A percentile compares a stretch with the other conserved stretches of the same genome.
Conservation (phyloP, 2,329 filamentous ascomycete species). For the Simplicillium sp. region DNA sequence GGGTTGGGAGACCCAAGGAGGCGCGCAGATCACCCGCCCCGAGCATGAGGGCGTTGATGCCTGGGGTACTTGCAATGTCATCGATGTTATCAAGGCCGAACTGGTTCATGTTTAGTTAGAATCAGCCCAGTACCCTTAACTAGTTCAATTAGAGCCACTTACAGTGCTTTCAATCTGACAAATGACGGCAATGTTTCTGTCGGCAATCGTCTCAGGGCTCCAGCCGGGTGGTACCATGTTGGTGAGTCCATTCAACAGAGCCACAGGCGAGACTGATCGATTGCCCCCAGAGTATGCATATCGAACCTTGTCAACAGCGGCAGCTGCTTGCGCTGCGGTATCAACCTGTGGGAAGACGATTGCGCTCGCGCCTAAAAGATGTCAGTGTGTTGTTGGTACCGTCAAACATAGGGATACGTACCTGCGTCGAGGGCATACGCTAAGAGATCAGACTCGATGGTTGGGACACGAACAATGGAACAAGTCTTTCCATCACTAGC, state of each 20-base stretch:
- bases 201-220: conserved; percentile 6
- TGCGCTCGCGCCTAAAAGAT: conserved; percentile 1
- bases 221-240: conserved; percentile 3
- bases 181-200: conserved; percentile 6
- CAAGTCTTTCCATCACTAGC: conserved; percentile 7
- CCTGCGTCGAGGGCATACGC: conserved; percentile 5
- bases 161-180: conserved; percentile 7
- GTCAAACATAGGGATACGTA: not conserved
- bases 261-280: conserved; percentile 2
- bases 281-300: conserved; percentile 4
- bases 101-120: not conserved
- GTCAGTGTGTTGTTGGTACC: too few relatives aligned
- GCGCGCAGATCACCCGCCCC: conserved; percentile 4
- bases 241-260: conserved; percentile 3
- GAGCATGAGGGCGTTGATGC: conserved; percentile 5
- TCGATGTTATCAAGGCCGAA: conserved; percentile 4
- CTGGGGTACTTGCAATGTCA: conserved; percentile 2
- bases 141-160: not conserved
- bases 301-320: conserved; percentile 2
- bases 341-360: conserved; percentile 5
- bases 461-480: conserved; percentile 3
- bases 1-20: conserved; percentile 3
- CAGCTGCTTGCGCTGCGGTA: not conserved
- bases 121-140: not conserved
- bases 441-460: conserved; percentile 2